Percentiles rank a stretch among this genome's conserved stretches.
Conservation (phyloP, 1,284 basidiomycete genomes). For the Leccinum laetum region DNA sequence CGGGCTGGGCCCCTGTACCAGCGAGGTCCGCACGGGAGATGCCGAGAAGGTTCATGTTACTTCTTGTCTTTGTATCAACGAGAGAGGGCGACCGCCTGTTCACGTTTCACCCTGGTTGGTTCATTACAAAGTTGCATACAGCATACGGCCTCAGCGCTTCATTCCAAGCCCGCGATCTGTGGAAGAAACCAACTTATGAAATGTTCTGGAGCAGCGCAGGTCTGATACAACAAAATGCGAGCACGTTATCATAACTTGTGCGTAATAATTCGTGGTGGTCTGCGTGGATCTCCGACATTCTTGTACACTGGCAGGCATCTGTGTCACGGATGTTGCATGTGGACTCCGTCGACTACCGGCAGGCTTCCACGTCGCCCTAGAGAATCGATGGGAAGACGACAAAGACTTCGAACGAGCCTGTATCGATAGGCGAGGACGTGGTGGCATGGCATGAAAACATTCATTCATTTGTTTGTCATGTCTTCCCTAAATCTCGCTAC, state of each 20-base stretch:
- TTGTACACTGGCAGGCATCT: neutral
- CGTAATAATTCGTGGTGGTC: neutral
- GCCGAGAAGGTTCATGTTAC: neutral
- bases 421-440: too few relatives aligned
- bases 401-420: too few relatives aligned
- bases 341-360: neutral
- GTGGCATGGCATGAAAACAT: too few relatives aligned
- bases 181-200: neutral
- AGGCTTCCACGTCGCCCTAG: neutral
- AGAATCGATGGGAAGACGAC: too few relatives aligned
- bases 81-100: neutral
- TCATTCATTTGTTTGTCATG: too few relatives aligned
- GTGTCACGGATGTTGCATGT: neutral
- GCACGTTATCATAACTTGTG: neutral
- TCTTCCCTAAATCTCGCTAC: too few relatives aligned
- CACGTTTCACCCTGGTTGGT: neutral
- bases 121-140: neutral
- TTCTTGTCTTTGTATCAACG: neutral
- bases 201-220: neutral
- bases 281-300: neutral
- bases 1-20: too few relatives aligned
- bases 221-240: neutral
- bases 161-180: neutral
- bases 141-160: neutral
- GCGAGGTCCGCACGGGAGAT: neutral